Conservation (phyloP, 805 yeast genomes). For the Candida corydali region DNA sequence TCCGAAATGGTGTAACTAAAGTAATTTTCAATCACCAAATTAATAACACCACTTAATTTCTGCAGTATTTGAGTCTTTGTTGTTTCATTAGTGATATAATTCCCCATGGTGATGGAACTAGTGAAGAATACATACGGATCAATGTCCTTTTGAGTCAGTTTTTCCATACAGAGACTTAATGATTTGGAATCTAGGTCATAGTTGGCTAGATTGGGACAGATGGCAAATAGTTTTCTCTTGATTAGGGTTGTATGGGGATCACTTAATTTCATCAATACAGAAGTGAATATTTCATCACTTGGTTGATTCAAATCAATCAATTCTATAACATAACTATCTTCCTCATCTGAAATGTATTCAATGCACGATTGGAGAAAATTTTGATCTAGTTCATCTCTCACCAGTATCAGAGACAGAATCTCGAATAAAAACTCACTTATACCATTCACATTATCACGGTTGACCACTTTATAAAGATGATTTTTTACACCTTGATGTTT, state of each 20-base stretch:
- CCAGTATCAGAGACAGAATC: constrained; percentile 3
- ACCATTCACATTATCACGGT: background rate
- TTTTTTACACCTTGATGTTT: constrained; percentile 7
- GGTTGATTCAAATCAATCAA: constrained; percentile 1
- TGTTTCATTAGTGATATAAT: constrained; percentile 22
- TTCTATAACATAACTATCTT: background rate
- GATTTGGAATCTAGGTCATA: background rate
- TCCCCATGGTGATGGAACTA: constrained; percentile 31
- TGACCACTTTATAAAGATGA: background rate
- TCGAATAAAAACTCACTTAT: constrained; percentile 7
- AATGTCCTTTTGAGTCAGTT: background rate
- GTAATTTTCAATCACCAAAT: constrained; percentile 16
- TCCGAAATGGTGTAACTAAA: constrained; percentile 23
- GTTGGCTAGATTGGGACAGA: constrained; percentile 2
- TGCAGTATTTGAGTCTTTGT: constrained; percentile 10
- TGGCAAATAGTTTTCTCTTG: constrained; percentile 5
- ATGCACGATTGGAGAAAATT: background rate
- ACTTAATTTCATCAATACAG: background rate
- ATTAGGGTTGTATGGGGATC: background rate
- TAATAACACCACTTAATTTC: constrained; percentile 6
- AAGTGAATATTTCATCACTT: background rate
- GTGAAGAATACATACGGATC: constrained; percentile 27
- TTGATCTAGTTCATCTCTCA: background rate
- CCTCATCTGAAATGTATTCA: background rate
- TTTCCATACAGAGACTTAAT: background rate